These are phyloP conservation scores for Avicennia marina DNA, from an alignment of 257 asterid species.

Conservation along the genomic window DNA sequence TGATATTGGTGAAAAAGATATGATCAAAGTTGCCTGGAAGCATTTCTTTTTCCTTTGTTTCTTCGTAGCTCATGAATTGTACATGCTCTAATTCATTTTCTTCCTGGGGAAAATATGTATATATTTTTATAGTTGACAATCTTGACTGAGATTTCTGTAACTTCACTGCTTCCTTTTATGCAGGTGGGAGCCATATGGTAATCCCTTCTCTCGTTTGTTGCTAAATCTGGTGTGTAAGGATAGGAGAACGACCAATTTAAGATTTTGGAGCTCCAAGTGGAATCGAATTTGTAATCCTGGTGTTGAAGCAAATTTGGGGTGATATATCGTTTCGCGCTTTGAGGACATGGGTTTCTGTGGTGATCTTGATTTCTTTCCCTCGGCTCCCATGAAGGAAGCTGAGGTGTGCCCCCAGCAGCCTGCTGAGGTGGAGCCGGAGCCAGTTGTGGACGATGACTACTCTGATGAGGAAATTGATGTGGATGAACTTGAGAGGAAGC, in stretches of 20 bases:
- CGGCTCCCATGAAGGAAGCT: constrained; percentile 52
- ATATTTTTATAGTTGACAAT: too few relatives aligned
- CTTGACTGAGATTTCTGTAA: too few relatives aligned
- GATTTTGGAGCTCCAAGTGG: neutral
- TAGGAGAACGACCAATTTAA: too few relatives aligned
- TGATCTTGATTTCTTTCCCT: constrained; percentile 63
- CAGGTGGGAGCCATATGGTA: too few relatives aligned
- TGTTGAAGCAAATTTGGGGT: neutral
- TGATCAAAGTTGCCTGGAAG: neutral
- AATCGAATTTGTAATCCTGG: constrained; percentile 4
- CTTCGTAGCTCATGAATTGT: too few relatives aligned
- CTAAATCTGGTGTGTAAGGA: too few relatives aligned
- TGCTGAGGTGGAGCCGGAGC: too few relatives aligned
- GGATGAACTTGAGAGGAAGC: constrained; percentile 76
- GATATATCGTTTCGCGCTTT: neutral
- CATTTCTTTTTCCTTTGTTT: neutral
- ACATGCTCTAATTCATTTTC: too few relatives aligned
- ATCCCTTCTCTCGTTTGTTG: too few relatives aligned
- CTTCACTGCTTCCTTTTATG: too few relatives aligned
- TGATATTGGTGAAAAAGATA: neutral
- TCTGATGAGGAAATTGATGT: constrained; percentile 77
- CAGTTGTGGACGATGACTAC: too few relatives aligned
- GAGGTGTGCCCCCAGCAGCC: constrained; percentile 23
- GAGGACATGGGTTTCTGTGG: constrained; percentile 73
- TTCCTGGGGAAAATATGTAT: too few relatives aligned